Base-by-base conservation (phyloP, 2,329 filamentous ascomycete genomes). In the Chaetoscypha palmicola region DNA sequence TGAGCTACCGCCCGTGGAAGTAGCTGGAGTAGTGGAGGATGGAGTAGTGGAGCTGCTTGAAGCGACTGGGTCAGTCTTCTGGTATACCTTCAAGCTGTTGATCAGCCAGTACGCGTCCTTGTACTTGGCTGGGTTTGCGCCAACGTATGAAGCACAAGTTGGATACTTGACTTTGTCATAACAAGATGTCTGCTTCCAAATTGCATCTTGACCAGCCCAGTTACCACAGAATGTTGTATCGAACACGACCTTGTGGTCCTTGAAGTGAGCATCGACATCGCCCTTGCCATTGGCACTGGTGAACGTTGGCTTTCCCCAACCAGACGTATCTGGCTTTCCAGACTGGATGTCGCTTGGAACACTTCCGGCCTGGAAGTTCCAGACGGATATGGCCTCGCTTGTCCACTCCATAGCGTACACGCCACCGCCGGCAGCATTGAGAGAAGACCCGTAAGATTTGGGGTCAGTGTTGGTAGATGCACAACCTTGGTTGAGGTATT, bases 211-310 rank as follows among this genome's bases (percentile, higher is more conserved):
- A 7, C 53, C 53, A 31, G 52, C 50, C 44, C 49, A 95, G 59
- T 80, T 77, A 32, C 86, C 87, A 58, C 87, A 94, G 61, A 92
- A 87, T 39, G 85, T 78, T 4, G 55, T 89, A 56, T 88, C 79
- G 52, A 89, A 73, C 26, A 86, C 79, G 39, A 94, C 75, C 51
- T 77, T 77, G 69, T 90, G 76, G 38, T 83, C 68, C 39, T 70
- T 73, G 64, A 91, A 90, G 54, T 78, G 74, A 0, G 64, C 62
- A 47, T 79, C 68, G 47, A 88, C 78, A 23, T 87, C 70, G 58
- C 88, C 94, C 21, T 57, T 58, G 3, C 63, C 56, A 11, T 70
- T 73, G 1, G 83, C 84, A 7, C 66, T 60, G 36, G 71, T 71
- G 58, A 91, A 94, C 5, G 75, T 64, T 0, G 88, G 86, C 3